Evolutionary conservation across 2,329 filamentous ascomycete species (phyloP).

Genomic region (Clonostachys sp.): DNA sequence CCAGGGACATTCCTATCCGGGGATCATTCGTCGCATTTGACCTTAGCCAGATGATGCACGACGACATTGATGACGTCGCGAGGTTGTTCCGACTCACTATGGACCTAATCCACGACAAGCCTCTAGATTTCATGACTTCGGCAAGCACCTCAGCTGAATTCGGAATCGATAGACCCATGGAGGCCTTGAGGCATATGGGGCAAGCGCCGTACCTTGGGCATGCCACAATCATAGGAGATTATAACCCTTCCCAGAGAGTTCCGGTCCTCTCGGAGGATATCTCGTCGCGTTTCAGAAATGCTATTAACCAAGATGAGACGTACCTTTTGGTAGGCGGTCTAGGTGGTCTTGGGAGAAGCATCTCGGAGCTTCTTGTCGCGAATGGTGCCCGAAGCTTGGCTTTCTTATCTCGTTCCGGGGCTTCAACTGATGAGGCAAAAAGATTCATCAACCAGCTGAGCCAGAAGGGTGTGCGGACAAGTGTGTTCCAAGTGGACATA

Average conservation of each 20-base stretch:
- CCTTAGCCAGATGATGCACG: slow-evolving; percentile 19
- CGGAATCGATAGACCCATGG: slow-evolving; percentile 12
- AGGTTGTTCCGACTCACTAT: slow-evolving; percentile 15
- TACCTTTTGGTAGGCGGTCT: slow-evolving; percentile 54
- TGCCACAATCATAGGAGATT: slow-evolving; percentile 7
- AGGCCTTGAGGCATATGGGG: slow-evolving; percentile 18
- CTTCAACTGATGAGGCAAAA: slow-evolving; percentile 15
- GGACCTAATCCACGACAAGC: neutral
- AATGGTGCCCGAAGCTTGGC: slow-evolving; percentile 47
- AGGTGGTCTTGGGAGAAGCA: slow-evolving; percentile 50
- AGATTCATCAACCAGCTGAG: slow-evolving; percentile 25
- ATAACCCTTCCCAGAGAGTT: slow-evolving; percentile 8
- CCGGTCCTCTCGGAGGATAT: slow-evolving; percentile 11
- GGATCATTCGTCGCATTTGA: slow-evolving; percentile 24
- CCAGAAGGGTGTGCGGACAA: slow-evolving; percentile 20
- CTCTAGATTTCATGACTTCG: neutral
- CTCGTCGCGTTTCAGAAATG: slow-evolving; percentile 17
- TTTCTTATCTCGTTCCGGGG: slow-evolving; percentile 47
- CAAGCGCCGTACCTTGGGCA: slow-evolving; percentile 15
- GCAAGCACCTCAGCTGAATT: slow-evolving; percentile 3
- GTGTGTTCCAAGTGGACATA: slow-evolving; percentile 34
- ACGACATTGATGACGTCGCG: slow-evolving; percentile 22
- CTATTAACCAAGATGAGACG: slow-evolving; percentile 29
- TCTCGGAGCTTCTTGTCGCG: slow-evolving; percentile 42
- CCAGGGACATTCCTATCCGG: slow-evolving; percentile 4